Base-by-base conservation (phyloP, 2,329 filamentous ascomycete species). In the Lasiodiplodia sp. region DNA sequence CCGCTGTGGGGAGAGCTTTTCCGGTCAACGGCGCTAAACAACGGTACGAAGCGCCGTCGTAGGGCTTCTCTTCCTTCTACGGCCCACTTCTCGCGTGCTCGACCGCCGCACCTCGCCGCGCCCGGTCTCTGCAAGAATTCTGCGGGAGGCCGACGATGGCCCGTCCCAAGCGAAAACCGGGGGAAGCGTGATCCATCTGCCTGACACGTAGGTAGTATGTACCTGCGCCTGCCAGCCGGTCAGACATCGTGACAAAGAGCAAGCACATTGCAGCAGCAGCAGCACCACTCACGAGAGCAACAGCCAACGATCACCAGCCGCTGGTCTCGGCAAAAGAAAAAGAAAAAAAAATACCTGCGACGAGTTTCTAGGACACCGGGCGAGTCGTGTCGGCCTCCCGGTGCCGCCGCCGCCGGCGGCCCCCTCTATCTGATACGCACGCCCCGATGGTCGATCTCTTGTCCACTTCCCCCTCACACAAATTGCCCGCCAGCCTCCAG, bases 71-170 rank as follows among this genome's bases (percentile, higher is more conserved):
- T 16, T 49, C 14, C 58, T 60, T 25, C 25, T n/a, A n/a, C 21
- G 60, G 60, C 60, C 60, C 60, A 64, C 60, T 64, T 38, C 60
- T 64, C 60, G 60, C 60, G 60, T 64, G 60, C 60, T 64, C 44
- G 60, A 52, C 60, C 44, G 31, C 60, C 58, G 58, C 58, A 16
- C 7, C 14, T 31, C 58, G 58, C 44, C n/a, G 58, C n/a, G 31
- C 28, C 60, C 58, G 28, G 60, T 47, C 60, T 38, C 44, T 49
- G 44, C 31, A 57, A 23, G 55, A 57, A 64, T 64, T 49, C 47
- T 51, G 60, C 47, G 31, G 44, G 44, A 64, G 8, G 47, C 60
- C 60, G 60, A 52, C 60, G 47, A 64, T 40, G 47, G 60, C 44
- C 60, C 60, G 60, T 38, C 44, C 12, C 60, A 64, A 64, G 44